Evolutionary conservation across 192 early-diverging fungal genomes (phyloP).

Genomic region (Coemansia sp.): DNA sequence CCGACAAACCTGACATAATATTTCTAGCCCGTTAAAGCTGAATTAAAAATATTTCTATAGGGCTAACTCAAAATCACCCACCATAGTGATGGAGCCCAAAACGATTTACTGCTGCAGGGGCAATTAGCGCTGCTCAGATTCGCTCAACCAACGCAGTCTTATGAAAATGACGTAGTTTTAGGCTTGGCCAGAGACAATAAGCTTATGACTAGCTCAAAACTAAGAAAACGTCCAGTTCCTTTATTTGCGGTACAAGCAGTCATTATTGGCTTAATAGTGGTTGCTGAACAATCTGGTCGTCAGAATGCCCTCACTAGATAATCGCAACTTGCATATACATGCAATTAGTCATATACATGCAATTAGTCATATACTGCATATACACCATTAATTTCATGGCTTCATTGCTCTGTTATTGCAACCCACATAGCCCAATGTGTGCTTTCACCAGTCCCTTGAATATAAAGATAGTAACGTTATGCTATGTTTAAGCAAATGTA

Average conservation of each 20-base stretch:
- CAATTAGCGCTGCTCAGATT: background rate
- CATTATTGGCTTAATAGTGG: background rate
- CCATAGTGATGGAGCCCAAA: too few relatives aligned
- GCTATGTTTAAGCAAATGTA: background rate
- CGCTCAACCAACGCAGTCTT: background rate
- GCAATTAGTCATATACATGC: too few relatives aligned
- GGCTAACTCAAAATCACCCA: too few relatives aligned
- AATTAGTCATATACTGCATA: background rate
- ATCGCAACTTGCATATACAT: background rate
- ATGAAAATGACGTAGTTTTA: conserved; percentile 3
- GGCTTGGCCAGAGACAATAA: background rate
- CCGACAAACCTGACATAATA: too few relatives aligned
- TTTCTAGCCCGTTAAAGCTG: too few relatives aligned
- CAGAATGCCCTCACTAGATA: background rate
- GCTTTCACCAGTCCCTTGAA: background rate
- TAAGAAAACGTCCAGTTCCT: background rate
- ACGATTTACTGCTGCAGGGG: background rate
- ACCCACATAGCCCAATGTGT: background rate
- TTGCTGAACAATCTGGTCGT: background rate
- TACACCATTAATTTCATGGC: background rate
- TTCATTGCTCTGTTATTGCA: background rate
- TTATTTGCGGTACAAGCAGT: background rate
- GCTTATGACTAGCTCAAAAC: background rate
- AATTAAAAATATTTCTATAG: too few relatives aligned
- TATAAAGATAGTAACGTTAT: background rate